Percentiles rank a stretch among this genome's conserved stretches.
Evolutionary conservation across 2,329 filamentous ascomycete genomes (phyloP).

Genomic region (Apiospora phragmitis): DNA sequence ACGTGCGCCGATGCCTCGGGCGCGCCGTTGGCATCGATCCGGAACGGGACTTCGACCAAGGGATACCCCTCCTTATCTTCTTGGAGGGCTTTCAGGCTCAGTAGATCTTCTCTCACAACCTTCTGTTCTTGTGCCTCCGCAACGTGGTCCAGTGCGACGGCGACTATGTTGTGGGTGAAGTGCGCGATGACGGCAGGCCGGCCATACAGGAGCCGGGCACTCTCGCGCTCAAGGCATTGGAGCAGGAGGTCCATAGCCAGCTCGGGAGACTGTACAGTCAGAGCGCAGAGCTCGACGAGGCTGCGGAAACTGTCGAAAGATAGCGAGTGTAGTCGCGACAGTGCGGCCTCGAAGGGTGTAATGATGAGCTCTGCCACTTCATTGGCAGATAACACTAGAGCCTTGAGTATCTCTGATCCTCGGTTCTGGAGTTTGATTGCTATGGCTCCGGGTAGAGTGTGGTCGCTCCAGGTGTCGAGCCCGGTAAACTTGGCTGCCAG

Average conservation of each 20-base stretch:
- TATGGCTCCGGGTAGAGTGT: not conserved
- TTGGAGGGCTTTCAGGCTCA: conserved; percentile 15
- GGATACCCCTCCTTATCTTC: conserved; percentile 19
- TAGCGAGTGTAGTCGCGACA: conserved; percentile 26
- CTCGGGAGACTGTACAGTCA: conserved; percentile 32
- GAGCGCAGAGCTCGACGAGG: conserved; percentile 33
- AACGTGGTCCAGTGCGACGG: conserved; percentile 41
- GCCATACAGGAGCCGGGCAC: conserved; percentile 27
- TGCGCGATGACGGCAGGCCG: conserved; percentile 26
- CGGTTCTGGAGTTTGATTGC: not conserved
- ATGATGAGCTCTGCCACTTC: conserved; percentile 27
- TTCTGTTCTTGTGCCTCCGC: conserved; percentile 29
- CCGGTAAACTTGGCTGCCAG: not conserved
- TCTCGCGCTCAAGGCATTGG: conserved; percentile 33
- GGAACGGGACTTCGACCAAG: conserved; percentile 32
- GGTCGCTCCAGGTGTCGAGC: not conserved
- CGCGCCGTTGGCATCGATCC: conserved; percentile 25
- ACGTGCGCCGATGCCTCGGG: conserved; percentile 34
- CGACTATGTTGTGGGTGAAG: conserved; percentile 34
- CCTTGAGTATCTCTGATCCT: not conserved
- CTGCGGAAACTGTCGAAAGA: conserved; percentile 27
- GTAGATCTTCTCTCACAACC: conserved; percentile 15
- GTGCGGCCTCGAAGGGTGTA: conserved; percentile 27
- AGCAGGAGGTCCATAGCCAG: conserved; percentile 30
- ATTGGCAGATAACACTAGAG: conserved; percentile 23